Base-by-base conservation (phyloP, 2,329 filamentous ascomycete genomes). In the Colletotrichum gigasporum region DNA sequence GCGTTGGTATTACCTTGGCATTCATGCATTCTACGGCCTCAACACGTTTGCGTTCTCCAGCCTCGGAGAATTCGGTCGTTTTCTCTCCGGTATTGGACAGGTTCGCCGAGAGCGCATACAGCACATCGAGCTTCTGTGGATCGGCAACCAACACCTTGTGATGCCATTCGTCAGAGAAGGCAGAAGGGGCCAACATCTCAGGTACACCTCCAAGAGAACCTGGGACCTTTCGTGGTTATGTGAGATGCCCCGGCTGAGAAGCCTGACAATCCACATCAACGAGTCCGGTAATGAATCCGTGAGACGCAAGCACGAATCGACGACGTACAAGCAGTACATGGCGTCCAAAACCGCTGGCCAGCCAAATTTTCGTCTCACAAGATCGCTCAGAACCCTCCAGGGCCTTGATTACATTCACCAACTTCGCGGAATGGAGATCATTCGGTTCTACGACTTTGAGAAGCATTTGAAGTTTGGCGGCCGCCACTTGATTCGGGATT, bases 1-100 rank as follows among this genome's bases (percentile, higher is more conserved):
- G 57, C 67, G 71, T 1, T 82, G 80, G 76, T 69, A 75, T 50
- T 80, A 76, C 26, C 68, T 82, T 1, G 81, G 78, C 0, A 68
- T 72, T 2, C 78, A 80, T 61, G 65, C 79, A 2, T 85, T 85
- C 64, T 85, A 85, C 57, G 81, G 82, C 7, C 63, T 72, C 2
- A 86, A 86, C 67, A 81, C 73, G 0, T 85, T 85, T 63, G 79
- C 78, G 0, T 85, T 86, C 68, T 83, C 81, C n/a, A 83, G 80
- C n/a, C 71, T 86, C 0, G 83, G 83, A 45, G 83, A 86, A 69
- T 79, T 82, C 69, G 79, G 78, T 54, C 77, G 81, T 42, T 86
- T 86, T 67, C 77, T 75, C 55, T 69, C 67, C 1, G 78, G 81
- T 0, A 84, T 84, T 20, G 75, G 77, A 1, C 35, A 28, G 1